These are phyloP conservation scores for Psilocybe mexicana DNA, from an alignment of 1,284 basidiomycete genomes.

Conservation along the genomic window DNA sequence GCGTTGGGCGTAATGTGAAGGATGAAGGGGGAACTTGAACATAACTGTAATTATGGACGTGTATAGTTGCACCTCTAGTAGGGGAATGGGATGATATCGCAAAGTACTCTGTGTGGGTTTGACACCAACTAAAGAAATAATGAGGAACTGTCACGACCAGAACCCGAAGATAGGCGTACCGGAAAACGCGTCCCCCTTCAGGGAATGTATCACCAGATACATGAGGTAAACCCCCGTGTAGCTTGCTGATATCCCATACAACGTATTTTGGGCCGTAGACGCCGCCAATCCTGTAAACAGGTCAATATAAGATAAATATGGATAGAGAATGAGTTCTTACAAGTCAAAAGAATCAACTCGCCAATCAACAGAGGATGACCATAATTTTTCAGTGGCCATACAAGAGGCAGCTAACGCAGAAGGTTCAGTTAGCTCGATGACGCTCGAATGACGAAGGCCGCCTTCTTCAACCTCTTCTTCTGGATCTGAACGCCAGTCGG, in stretches of 20 bases:
- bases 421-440: constrained; percentile 73
- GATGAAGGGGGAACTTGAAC: constrained; percentile 61
- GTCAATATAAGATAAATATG: constrained; percentile 3
- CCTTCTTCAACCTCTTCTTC: constrained; percentile 51
- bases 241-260: constrained; percentile 71
- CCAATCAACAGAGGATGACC: constrained; percentile 68
- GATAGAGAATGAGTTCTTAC: constrained; percentile 40
- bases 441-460: constrained; percentile 58
- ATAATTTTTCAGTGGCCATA: constrained; percentile 46
- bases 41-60: constrained; percentile 67
- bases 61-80: constrained; percentile 61
- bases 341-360: constrained; percentile 65
- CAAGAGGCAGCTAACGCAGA: constrained; percentile 54
- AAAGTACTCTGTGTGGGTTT: constrained; percentile 72
- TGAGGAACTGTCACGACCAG: constrained; percentile 1
- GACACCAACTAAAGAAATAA: constrained; percentile 60
- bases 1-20: constrained; percentile 57
- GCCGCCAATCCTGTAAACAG: constrained; percentile 61
- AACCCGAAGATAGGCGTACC: constrained; percentile 40
- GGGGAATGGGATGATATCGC: constrained; percentile 65
- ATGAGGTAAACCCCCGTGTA: constrained; percentile 71
- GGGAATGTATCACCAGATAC: constrained; percentile 59
- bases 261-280: constrained; percentile 68
- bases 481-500: constrained; percentile 77
- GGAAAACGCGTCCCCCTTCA: constrained; percentile 66